Evolutionary conservation across 202 grass and related monocot genomes (phyloP).

Genomic region (Saccharum hybrid): DNA sequence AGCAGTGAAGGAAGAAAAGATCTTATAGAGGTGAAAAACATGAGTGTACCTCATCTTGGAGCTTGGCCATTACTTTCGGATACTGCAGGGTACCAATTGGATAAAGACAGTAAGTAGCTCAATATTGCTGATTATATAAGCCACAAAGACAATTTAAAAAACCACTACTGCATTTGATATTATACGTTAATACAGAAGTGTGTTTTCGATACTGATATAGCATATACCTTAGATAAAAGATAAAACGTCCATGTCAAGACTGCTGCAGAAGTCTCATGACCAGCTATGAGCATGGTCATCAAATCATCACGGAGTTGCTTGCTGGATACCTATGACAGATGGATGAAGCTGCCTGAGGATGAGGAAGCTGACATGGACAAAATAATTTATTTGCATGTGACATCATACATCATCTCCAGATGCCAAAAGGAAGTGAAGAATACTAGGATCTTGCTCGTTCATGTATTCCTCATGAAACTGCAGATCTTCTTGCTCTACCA

Average conservation of each 20-base stretch:
- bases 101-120: neutral
- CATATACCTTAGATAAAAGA: constrained; percentile 82
- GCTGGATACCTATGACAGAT: constrained; percentile 78
- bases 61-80: constrained; percentile 81
- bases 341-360: constrained; percentile 43
- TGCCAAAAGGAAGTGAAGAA: constrained; percentile 96
- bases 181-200: constrained; percentile 15
- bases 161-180: constrained; percentile 4
- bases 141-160: constrained; percentile 2
- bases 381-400: constrained; percentile 5
- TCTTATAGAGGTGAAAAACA: constrained; percentile 26
- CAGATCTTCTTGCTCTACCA: constrained; percentile 94
- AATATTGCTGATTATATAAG: neutral
- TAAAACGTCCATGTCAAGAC: constrained; percentile 99
- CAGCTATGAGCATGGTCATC: constrained; percentile 97
- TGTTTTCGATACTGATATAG: constrained; percentile 6
- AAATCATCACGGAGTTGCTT: constrained; percentile 95
- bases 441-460: constrained; percentile 97
- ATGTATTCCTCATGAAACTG: constrained; percentile 98
- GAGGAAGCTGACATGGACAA: constrained; percentile 9
- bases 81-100: constrained; percentile 57
- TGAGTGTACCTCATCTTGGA: constrained; percentile 84
- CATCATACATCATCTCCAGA: constrained; percentile 91
- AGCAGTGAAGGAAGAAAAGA: neutral
- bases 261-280: constrained; percentile 97